Base-by-base conservation (phyloP, 306 rosid species). In the Castanea mollissima region DNA sequence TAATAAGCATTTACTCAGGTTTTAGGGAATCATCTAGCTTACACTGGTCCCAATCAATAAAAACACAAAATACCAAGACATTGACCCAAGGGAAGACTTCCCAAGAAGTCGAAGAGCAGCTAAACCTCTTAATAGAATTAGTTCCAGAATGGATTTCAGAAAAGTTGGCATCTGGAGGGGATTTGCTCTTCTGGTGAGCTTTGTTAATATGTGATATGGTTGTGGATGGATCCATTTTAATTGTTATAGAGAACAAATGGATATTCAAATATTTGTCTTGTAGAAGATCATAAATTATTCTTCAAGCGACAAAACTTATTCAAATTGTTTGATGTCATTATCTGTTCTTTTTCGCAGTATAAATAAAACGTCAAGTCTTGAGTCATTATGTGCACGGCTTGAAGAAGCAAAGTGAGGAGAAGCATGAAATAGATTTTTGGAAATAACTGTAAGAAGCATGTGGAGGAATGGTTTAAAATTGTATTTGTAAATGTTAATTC, bases 111-210 rank as follows among this genome's bases (percentile, higher is more conserved):
- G 23, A 91, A 82, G 98, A 95, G 75, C 97, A 88, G 63, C 80
- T 95, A 19, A 67, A 55, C 67, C 83, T 93, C 86, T 68, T 91
- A 84, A 68, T 81, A 18, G 97, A 95, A 85, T 72, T 95, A 71
- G 91, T 69, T 62, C 99, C 98, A 0, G 96, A 90, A 14, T 95
- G 98, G 98, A 95, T 93, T 82, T 95, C 90, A 44, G 92, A 90
- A 78, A 90, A 89, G 82, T 21, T 52, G 60, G 70, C 85, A 79
- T 83, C 84, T 10, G 89, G 91, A 71, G 97, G 93, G 20, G 94
- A 90, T 82, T 68, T 76, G 27, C 84, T 91, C 16, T 5, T 89
- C 29, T 63, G 91, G 99, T 91, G 55, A 89, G 97, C 78, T 31
- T 74, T 80, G 4, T 16, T 72, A 38, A 35, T 23, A 9, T 68